phyloP scores from a whole-genome alignment of 495 filamentous ascomycete genomes.

The Tuber aestivum region DNA sequence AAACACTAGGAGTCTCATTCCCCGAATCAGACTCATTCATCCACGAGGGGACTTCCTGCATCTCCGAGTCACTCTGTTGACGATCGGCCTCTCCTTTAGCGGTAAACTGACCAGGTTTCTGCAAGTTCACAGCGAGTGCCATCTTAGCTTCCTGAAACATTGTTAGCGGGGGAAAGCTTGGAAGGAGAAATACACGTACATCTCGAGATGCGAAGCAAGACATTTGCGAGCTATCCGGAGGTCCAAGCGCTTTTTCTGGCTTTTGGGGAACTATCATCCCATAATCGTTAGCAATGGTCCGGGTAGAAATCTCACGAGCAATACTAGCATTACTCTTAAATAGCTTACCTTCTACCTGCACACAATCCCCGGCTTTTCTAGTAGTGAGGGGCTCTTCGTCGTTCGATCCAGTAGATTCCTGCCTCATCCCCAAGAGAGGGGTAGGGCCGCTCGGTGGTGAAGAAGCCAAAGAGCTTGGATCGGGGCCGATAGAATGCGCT shows the following conservation, averaged over 20 bases:
- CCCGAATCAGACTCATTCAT: slow-evolving; percentile 4
- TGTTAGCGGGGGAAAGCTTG: background rate
- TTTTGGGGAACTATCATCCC: background rate
- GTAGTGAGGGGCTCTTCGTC: background rate
- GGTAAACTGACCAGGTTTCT: background rate
- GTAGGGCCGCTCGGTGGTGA: background rate
- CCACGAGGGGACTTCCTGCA: background rate
- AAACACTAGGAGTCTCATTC: background rate
- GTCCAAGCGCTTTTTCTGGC: background rate
- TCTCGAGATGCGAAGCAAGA: background rate
- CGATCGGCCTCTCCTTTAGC: background rate
- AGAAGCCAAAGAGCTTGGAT: background rate
- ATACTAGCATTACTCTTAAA: background rate
- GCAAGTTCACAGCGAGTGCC: background rate
- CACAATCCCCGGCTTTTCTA: background rate
- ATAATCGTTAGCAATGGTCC: background rate
- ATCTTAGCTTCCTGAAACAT: background rate
- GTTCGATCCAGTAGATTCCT: background rate
- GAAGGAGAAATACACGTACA: background rate
- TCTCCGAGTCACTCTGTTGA: background rate
- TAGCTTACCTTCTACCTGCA: background rate
- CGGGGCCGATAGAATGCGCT: background rate
- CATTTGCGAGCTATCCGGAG: background rate
- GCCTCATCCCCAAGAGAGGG: background rate
- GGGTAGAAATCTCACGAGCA: background rate